These are phyloP conservation scores for Penicillium sp. DNA, from an alignment of 2,329 filamentous ascomycete genomes.

Conservation along the genomic window DNA sequence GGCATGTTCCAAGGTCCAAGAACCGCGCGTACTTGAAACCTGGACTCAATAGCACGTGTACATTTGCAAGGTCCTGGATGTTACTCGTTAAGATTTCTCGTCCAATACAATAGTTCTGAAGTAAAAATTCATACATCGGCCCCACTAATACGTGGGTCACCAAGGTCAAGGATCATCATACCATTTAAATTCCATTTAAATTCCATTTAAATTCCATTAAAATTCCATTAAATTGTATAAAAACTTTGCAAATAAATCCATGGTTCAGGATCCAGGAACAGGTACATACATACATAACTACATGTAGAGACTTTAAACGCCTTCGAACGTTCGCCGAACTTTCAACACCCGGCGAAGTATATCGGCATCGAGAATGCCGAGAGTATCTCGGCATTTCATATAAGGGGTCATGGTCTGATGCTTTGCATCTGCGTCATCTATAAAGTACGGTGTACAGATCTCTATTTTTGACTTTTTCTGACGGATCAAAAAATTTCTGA, in stretches of 20 bases:
- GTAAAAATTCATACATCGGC: neutral
- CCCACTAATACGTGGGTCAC: neutral
- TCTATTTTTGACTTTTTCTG: neutral
- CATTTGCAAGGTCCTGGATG: neutral
- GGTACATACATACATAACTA: neutral
- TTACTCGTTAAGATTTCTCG: neutral
- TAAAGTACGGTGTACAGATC: neutral
- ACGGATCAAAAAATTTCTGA: neutral
- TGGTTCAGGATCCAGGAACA: neutral
- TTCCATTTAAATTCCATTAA: too few relatives aligned
- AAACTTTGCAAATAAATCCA: neutral
- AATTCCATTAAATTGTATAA: too few relatives aligned
- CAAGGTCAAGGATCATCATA: neutral
- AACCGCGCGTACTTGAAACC: too few relatives aligned
- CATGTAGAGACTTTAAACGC: neutral
- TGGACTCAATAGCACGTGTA: neutral
- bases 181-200: too few relatives aligned
- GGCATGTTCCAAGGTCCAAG: neutral
- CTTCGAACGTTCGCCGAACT: neutral
- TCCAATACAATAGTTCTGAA: neutral
- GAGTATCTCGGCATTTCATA: neutral
- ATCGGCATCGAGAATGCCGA: neutral
- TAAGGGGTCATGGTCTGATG: constrained; percentile 1
- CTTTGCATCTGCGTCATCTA: neutral
- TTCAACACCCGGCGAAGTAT: neutral